A percentile compares a stretch with the other conserved stretches of the same genome.
Conservation (phyloP, 345 rosid species). For the Anastatica hierochuntica region DNA sequence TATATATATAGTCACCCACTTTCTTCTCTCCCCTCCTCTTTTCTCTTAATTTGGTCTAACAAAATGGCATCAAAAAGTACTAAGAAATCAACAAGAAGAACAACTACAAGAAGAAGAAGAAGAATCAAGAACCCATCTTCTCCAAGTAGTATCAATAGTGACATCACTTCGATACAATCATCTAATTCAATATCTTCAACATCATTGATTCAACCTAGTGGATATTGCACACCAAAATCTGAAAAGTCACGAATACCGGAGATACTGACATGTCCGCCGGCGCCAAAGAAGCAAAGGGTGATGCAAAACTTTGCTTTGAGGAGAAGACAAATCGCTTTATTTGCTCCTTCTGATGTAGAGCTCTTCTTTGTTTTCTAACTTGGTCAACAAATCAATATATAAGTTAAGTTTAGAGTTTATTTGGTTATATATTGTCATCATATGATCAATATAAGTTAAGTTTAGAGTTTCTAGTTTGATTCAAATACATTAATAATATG, state of each 20-base stretch:
- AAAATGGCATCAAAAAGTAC: conserved; percentile 27
- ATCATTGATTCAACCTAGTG: too few relatives aligned
- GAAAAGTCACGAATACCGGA: conserved; percentile 62
- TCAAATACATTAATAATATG: not conserved
- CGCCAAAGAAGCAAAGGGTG: conserved; percentile 78
- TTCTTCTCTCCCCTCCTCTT: not conserved
- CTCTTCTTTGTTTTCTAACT: conserved; percentile 64
- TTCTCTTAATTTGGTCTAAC: not conserved
- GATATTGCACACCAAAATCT: conserved; percentile 78
- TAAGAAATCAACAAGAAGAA: conserved; percentile 4
- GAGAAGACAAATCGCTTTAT: conserved; percentile 68
- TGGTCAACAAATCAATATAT: conserved; percentile 35
- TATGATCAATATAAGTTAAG: not conserved
- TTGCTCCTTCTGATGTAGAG: conserved; percentile 86
- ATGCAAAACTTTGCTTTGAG: conserved; percentile 33
- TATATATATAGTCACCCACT: not conserved
- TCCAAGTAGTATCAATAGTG: conserved; percentile 19
- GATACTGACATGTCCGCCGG: conserved; percentile 80
- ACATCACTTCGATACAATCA: conserved; percentile 18
- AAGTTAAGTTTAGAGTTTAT: conserved; percentile 9
- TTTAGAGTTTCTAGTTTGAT: conserved; percentile 1
- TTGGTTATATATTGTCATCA: not conserved
- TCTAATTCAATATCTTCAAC: too few relatives aligned
- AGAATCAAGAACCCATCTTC: conserved; percentile 20
- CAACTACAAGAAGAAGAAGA: conserved; percentile 12